Percentiles rank a stretch among this genome's conserved stretches.
Evolutionary conservation across 208 protist species (phyloP).

Genomic region (Phytomonas francai): DNA sequence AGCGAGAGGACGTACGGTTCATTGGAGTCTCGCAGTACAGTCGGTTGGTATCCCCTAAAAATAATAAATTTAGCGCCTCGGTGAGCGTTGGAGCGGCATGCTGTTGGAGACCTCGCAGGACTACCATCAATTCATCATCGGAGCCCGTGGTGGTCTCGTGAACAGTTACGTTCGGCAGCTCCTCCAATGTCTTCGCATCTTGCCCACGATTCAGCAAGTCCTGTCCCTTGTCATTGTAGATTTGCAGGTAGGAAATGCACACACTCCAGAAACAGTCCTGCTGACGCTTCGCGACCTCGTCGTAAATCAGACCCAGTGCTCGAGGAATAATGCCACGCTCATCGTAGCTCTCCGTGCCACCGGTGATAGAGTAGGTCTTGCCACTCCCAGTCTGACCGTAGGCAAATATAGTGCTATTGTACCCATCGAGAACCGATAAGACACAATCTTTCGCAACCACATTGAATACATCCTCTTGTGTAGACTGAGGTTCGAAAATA

Average conservation of each 20-base stretch:
- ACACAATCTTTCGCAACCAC: slow-evolving; percentile 80
- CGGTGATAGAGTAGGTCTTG: slow-evolving; percentile 88
- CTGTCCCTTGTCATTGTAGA: slow-evolving; percentile 89
- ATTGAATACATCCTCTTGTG: slow-evolving; percentile 81
- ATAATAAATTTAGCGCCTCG: slow-evolving; percentile 77
- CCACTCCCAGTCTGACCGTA: slow-evolving; percentile 90
- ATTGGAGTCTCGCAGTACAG: slow-evolving; percentile 87
- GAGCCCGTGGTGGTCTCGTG: slow-evolving; percentile 25
- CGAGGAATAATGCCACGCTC: slow-evolving; percentile 86
- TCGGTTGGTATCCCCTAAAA: slow-evolving; percentile 82
- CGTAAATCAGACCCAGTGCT: slow-evolving; percentile 75
- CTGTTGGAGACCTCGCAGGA: slow-evolving; percentile 56
- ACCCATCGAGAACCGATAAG: slow-evolving; percentile 59
- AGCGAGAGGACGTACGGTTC: slow-evolving; percentile 90
- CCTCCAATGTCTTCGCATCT: slow-evolving; percentile 82
- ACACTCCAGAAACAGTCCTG: slow-evolving; percentile 17
- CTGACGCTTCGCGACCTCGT: slow-evolving; percentile 25
- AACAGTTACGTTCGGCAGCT: slow-evolving; percentile 55
- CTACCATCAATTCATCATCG: slow-evolving; percentile 34
- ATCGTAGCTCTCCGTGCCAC: slow-evolving; percentile 80
- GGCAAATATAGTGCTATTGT: slow-evolving; percentile 88
- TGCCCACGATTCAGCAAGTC: slow-evolving; percentile 80
- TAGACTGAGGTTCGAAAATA: slow-evolving; percentile 61
- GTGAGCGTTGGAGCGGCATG: slow-evolving; percentile 56
- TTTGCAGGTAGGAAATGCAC: slow-evolving; percentile 80